Base-by-base conservation (phyloP, 179 eudicot genomes). In the Amaranthus tricolor region DNA sequence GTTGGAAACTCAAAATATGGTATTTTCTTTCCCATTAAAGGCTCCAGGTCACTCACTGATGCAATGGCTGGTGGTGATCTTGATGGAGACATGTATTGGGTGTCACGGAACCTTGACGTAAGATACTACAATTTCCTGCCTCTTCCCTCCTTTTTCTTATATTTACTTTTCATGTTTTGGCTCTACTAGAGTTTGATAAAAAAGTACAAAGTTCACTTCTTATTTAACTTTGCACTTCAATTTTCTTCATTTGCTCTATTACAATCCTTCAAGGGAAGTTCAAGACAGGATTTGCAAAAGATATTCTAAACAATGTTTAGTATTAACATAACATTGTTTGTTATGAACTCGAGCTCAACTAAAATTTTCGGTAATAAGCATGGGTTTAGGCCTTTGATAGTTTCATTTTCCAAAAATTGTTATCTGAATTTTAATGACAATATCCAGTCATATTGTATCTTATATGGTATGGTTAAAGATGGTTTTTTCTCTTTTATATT, bases 41-140 rank as follows among this genome's bases (percentile, higher is more conserved):
- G 97, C 51, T 73, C 47, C 40, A 88, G 89, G 64, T 89, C 94
- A 7, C 79, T 84, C 40, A 89, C 83, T 45, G 84, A 80, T 53
- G 86, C 84, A 83, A 88, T 91, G 72, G 93, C 93, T 14, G 89
- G 88, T 62, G 91, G 93, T 56, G 96, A 90, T 76, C 89, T 82
- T 78, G 96, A 91, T 80, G 96, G 94, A 12, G 96, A 91, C 62
- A 66, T 78, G 83, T 91, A 86, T 56, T 91, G 90, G 89, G 83
- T 91, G 62, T 91, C 96, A 77, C 77, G 91, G 52, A 89, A 90
- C 74, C 85, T 83, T 75, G 93, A 90, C 73, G 96, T 92, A 17
- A 91, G 89, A 52, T 53, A 57, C 13, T 44, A 2, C n/a, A 3
- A 4, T 55, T 16, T 9, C 49, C 12, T 50, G 43, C 11, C 40